Conservation (phyloP, 805 yeast species). For the Metschnikowia reukaufii region DNA sequence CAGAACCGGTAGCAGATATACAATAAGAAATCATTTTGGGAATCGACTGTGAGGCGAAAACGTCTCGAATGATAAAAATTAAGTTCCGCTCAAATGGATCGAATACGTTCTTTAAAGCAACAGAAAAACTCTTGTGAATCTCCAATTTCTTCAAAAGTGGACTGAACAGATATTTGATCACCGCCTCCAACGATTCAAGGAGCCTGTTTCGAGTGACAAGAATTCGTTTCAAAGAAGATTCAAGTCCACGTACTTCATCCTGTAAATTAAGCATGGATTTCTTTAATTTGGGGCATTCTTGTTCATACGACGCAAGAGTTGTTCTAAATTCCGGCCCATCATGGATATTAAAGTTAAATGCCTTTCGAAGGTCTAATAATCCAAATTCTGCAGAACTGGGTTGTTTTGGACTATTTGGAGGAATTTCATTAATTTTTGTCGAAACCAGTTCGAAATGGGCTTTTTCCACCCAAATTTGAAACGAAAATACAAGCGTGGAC, state of each 20-base stretch:
- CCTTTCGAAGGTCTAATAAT: conserved; percentile 22
- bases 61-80: conserved; percentile 26
- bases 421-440: not conserved
- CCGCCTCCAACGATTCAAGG: conserved; percentile 24
- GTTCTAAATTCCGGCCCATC: conserved; percentile 47
- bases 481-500: conserved; percentile 7
- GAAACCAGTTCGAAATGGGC: not conserved
- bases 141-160: conserved; percentile 24
- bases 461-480: conserved; percentile 8
- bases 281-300: conserved; percentile 28
- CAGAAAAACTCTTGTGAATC: conserved; percentile 28
- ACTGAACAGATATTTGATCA: conserved; percentile 28
- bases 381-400: conserved; percentile 7
- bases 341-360: conserved; percentile 36
- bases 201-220: conserved; percentile 20
- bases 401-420: not conserved
- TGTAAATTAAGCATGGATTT: conserved; percentile 24
- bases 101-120: conserved; percentile 26
- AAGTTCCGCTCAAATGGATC: conserved; percentile 36
- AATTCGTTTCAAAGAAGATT: conserved; percentile 26
- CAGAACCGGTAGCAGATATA: conserved; percentile 10
- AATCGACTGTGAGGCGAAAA: conserved; percentile 30
- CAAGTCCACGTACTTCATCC: conserved; percentile 35
- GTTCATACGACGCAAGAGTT: conserved; percentile 32
- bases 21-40: conserved; percentile 27